These are phyloP conservation scores for Metarhizium rileyi DNA, from an alignment of 2,329 filamentous ascomycete genomes.

Conservation along the genomic window DNA sequence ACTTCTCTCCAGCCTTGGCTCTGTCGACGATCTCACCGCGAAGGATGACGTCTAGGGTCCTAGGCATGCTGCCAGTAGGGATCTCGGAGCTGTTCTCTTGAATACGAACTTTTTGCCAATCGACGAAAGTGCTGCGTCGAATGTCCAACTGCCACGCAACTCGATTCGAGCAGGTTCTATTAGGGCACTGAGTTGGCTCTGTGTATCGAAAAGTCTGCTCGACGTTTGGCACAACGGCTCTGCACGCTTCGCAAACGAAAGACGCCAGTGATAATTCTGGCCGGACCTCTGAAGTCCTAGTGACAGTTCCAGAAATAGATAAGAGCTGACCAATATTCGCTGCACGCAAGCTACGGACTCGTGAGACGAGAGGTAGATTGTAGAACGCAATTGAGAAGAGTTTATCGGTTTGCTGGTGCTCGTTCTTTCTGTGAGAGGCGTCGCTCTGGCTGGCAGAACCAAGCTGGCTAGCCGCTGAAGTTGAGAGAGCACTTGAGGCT, in stretches of 20 bases:
- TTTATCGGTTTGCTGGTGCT: constrained; percentile 96
- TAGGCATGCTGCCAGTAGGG: constrained; percentile 94
- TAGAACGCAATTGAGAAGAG: constrained; percentile 90
- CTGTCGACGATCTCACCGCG: constrained; percentile 96
- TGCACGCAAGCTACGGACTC: constrained; percentile 77
- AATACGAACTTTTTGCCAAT: constrained; percentile 98
- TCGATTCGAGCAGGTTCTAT: constrained; percentile 76
- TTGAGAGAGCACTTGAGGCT: constrained; percentile 61
- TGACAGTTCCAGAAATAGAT: constrained; percentile 94
- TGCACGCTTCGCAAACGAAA: constrained; percentile 84
- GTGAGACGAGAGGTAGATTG: constrained; percentile 78
- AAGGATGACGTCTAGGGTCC: constrained; percentile 94
- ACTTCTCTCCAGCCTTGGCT: constrained; percentile 95
- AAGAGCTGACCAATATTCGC: constrained; percentile 85
- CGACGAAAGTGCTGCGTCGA: constrained; percentile 90
- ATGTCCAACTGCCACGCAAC: constrained; percentile 96
- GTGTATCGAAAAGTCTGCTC: constrained; percentile 98
- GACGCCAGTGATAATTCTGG: constrained; percentile 88
- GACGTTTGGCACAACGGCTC: constrained; percentile 75
- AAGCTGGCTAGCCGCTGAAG: constrained; percentile 54
- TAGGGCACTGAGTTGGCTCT: constrained; percentile 92
- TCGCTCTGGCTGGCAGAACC: constrained; percentile 56
- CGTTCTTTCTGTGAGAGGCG: constrained; percentile 64
- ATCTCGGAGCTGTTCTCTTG: constrained; percentile 99
- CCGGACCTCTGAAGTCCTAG: constrained; percentile 90